Evolutionary conservation across 768 basidiomycete species (phyloP).

Genomic region (Phylloporus sp.): DNA sequence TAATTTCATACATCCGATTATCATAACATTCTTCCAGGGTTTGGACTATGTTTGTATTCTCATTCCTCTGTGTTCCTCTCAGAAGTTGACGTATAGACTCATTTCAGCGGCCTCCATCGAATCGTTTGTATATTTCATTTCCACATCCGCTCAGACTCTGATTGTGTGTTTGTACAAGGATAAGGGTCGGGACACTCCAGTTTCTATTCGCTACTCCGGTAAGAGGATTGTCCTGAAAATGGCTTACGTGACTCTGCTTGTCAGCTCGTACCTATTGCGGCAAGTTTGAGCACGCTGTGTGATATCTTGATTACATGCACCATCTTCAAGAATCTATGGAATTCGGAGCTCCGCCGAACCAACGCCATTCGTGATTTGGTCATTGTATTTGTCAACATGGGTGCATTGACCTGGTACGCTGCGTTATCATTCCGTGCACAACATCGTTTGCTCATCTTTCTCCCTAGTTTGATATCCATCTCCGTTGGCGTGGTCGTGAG

Average conservation of each 20-base stretch:
- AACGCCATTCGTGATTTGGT: conserved; percentile 6
- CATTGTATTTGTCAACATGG: conserved; percentile 15
- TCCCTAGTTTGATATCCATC: conserved; percentile 7
- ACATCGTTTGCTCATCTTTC: neutral
- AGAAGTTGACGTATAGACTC: neutral
- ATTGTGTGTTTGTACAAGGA: neutral
- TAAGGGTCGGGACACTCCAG: neutral
- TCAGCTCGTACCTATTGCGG: conserved; percentile 8
- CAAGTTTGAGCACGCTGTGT: conserved; percentile 6
- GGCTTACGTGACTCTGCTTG: neutral
- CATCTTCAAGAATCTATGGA: conserved; percentile 12
- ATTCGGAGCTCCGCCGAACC: conserved; percentile 8
- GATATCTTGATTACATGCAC: conserved; percentile 10
- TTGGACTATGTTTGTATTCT: conserved; percentile 8
- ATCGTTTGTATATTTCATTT: conserved; percentile 3
- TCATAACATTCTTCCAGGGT: neutral
- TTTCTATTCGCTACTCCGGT: conserved; percentile 8
- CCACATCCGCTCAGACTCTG: neutral
- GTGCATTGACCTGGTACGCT: conserved; percentile 11
- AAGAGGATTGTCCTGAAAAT: neutral
- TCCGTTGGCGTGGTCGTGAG: conserved; percentile 7
- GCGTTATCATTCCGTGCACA: neutral
- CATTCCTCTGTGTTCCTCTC: neutral
- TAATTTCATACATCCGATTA: neutral
- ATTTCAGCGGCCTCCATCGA: neutral